Conservation (phyloP, 2,329 filamentous ascomycete genomes). For the Hymenoscyphus fraxineus region DNA sequence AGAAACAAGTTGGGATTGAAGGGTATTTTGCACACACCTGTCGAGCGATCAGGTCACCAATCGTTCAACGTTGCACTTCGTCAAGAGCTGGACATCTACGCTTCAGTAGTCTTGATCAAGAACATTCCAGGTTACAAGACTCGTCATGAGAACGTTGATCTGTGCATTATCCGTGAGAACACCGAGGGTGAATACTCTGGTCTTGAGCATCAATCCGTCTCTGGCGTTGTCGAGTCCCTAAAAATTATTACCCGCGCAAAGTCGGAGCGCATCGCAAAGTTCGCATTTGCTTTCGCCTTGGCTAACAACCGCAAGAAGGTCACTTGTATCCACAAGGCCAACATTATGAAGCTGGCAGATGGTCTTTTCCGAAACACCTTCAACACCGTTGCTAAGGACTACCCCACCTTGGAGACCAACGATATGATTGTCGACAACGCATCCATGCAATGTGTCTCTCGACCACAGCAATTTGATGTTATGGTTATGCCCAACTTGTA, state of each 20-base stretch:
- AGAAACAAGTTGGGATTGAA: constrained; percentile 99
- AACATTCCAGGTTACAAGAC: constrained; percentile 99
- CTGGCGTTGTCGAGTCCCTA: constrained; percentile 95
- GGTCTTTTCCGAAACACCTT: constrained; percentile 98
- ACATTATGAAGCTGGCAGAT: constrained; percentile 99
- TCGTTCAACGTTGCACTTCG: constrained; percentile 99
- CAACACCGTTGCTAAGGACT: constrained; percentile 89
- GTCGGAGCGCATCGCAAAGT: constrained; percentile 98
- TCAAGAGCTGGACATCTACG: constrained; percentile 99
- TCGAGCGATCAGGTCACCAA: constrained; percentile 94
- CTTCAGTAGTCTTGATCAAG: constrained; percentile 96
- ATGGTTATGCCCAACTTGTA: constrained; percentile 99
- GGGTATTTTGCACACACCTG: constrained; percentile 96
- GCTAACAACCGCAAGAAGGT: constrained; percentile 99
- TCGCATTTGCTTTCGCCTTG: constrained; percentile 94
- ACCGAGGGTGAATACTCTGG: constrained; percentile 99
- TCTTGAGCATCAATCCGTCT: constrained; percentile 96
- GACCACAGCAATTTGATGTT: constrained; percentile 97
- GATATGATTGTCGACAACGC: constrained; percentile 99
- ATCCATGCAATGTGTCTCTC: constrained; percentile 96
- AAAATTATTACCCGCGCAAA: constrained; percentile 99
- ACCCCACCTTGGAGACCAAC: constrained; percentile 90
- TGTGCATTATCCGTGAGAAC: constrained; percentile 99
- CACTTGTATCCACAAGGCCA: constrained; percentile 99
- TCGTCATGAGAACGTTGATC: constrained; percentile 93